A percentile compares a stretch with the other conserved stretches of the same genome.
These are phyloP conservation scores for Zelonia costaricensis DNA, from an alignment of 208 protist species.

Conservation along the genomic window DNA sequence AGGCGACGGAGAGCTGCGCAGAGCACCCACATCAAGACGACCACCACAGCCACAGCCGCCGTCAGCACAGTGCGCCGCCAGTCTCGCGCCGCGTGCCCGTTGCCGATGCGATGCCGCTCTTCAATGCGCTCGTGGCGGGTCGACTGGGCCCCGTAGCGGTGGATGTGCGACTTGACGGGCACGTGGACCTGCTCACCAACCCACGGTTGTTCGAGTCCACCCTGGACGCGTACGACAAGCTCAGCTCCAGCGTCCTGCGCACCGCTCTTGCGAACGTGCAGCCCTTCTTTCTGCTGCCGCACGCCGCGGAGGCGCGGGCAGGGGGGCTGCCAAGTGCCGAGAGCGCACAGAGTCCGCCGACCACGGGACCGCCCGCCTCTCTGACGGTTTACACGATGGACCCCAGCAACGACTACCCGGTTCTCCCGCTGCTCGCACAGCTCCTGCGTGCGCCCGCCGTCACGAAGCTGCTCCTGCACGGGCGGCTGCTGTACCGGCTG, in stretches of 20 bases:
- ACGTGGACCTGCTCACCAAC: constrained; percentile 36
- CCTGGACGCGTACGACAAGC: constrained; percentile 34
- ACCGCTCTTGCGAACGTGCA: constrained; percentile 28
- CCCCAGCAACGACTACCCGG: constrained; percentile 29
- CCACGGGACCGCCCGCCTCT: neutral
- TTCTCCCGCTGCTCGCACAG: constrained; percentile 51
- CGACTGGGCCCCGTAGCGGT: constrained; percentile 59
- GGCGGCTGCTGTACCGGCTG: constrained; percentile 51
- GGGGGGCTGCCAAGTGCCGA: too few species aligned
- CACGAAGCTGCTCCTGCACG: constrained; percentile 55
- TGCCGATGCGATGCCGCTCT: constrained; percentile 48
- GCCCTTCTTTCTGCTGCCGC: constrained; percentile 45
- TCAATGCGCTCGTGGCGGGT: constrained; percentile 44
- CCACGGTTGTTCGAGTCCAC: constrained; percentile 41
- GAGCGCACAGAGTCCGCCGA: too few species aligned
- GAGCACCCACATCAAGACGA: too few species aligned
- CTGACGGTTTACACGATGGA: constrained; percentile 51
- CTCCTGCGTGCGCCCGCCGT: constrained; percentile 47
- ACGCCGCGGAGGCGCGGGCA: neutral
- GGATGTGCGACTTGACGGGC: constrained; percentile 58
- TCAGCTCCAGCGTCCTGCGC: constrained; percentile 26
- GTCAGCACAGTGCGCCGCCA: too few species aligned
- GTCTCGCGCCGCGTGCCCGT: constrained; percentile 16
- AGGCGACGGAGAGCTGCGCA: too few species aligned
- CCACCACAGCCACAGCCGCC: too few species aligned